Evolutionary conservation across 345 rosid species (phyloP).

Genomic region (Limnanthes douglasii): DNA sequence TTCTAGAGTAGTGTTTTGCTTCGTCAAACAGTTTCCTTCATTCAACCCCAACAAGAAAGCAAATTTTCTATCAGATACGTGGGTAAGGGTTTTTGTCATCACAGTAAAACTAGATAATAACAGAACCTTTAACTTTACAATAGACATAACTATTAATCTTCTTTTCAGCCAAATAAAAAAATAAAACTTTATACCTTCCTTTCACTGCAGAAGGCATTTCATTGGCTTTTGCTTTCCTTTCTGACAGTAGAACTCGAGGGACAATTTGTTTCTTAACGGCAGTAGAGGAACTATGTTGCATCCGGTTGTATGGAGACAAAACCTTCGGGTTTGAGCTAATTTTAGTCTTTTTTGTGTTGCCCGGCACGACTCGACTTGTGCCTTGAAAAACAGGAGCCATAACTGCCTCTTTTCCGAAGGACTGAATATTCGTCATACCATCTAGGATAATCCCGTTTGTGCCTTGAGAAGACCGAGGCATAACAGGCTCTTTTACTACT

Average conservation of each 20-base stretch:
- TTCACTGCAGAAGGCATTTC: constrained; percentile 15
- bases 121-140: too few relatives aligned
- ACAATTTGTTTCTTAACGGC: constrained; percentile 20
- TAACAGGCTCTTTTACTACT: too few relatives aligned
- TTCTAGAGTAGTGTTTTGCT: constrained; percentile 16
- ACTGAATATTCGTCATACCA: too few relatives aligned
- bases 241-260: constrained; percentile 10
- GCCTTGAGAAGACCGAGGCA: too few relatives aligned
- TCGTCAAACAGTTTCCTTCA: constrained; percentile 51
- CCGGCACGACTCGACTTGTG: constrained; percentile 10
- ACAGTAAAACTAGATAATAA: too few relatives aligned
- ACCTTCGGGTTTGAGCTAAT: constrained; percentile 16
- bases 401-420: too few relatives aligned
- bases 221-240: constrained; percentile 23
- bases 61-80: neutral
- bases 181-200: constrained; percentile 20
- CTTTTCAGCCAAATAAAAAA: too few relatives aligned
- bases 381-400: constrained; percentile 27
- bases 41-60: constrained; percentile 3
- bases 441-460: too few relatives aligned
- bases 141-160: too few relatives aligned
- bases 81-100: too few relatives aligned
- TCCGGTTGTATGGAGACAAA: constrained; percentile 16
- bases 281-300: constrained; percentile 17
- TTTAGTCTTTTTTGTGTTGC: constrained; percentile 22